Base-by-base conservation (phyloP, 768 basidiomycete species). In the Psilocybe azurescens region DNA sequence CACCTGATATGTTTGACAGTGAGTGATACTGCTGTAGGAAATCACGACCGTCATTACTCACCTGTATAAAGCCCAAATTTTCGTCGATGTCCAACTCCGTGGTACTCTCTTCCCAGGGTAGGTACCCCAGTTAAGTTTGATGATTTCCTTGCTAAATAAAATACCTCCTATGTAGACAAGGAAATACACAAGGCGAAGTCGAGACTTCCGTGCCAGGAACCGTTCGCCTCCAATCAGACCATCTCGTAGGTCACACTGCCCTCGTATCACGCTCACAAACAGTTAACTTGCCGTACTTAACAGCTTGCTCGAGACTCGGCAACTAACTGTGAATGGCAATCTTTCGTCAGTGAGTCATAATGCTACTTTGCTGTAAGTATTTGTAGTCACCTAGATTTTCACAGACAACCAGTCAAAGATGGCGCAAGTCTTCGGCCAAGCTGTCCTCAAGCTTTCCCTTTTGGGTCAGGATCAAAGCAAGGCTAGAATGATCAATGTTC, bases 301-400 rank as follows among this genome's bases (percentile, higher is more conserved):
- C 24, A 72, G 74, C 65, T 77, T 52, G 75, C 75, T 16, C 65
- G 73, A 59, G 79, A 83, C 69, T 61, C 75, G 3, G 73, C 79
- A 41, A 85, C 83, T 16, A 76, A 79, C 24, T 83, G 83, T 72
- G 64, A 68, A 51, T 84, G 82, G 82, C 83, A 84, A 70, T 72
- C 73, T 2, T 75, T 78, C 65, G 78, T 78, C 38, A 73, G 75
- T 78, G 29, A 63, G 74, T 66, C 11, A 39, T 41, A 32, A 10
- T 14, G 8, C 32, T 46, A 7, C 28, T 46, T 28, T 10, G 1
- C 0, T 29, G 2, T 33, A 16, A 3, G 4, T 44, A 30, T 44
- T 13, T 18, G n/a, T 32, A 38, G 16, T 11, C 30, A 18, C 28
- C 30, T 41, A 20, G 50, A 30, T 24, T 2, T 36, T 49, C 24